These are phyloP conservation scores for Suhomyces terraborum DNA, from an alignment of 1,139 yeast species.

Conservation along the genomic window DNA sequence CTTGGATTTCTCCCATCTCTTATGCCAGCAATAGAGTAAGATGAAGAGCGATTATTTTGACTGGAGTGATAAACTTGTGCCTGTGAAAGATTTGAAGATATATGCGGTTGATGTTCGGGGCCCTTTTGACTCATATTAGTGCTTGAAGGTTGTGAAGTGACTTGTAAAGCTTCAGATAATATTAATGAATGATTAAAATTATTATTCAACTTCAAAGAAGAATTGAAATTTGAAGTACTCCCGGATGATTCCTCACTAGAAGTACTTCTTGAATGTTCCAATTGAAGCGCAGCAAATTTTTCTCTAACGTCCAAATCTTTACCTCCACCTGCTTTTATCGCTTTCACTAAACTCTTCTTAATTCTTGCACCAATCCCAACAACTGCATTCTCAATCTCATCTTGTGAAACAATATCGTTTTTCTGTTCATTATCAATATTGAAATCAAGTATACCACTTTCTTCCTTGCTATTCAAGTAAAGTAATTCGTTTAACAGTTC, in stretches of 20 bases:
- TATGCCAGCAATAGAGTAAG: constrained; percentile 36
- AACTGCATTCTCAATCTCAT: constrained; percentile 76
- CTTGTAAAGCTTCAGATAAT: constrained; percentile 35
- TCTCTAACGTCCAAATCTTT: constrained; percentile 31
- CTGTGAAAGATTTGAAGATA: constrained; percentile 10
- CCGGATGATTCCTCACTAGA: constrained; percentile 38
- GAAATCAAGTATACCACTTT: constrained; percentile 16
- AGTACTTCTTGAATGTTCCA: constrained; percentile 34
- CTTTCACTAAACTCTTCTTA: constrained; percentile 59
- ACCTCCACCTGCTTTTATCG: constrained; percentile 40
- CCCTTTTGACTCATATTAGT: neutral
- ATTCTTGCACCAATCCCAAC: constrained; percentile 75
- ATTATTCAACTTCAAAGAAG: constrained; percentile 18
- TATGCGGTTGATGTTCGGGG: constrained; percentile 11
- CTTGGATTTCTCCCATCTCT: constrained; percentile 33
- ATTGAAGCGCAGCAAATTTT: constrained; percentile 27
- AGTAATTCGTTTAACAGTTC: constrained; percentile 43
- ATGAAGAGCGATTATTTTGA: constrained; percentile 20
- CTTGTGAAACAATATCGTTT: constrained; percentile 53
- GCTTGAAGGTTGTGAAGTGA: constrained; percentile 2
- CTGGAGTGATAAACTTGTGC: constrained; percentile 2
- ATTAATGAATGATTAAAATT: constrained; percentile 34
- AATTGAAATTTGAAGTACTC: constrained; percentile 18
- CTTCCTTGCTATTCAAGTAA: constrained; percentile 30
- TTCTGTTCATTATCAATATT: constrained; percentile 12